Evolutionary conservation across 2,329 filamentous ascomycete species (phyloP).

Genomic region (Aspergillus uvarum): DNA sequence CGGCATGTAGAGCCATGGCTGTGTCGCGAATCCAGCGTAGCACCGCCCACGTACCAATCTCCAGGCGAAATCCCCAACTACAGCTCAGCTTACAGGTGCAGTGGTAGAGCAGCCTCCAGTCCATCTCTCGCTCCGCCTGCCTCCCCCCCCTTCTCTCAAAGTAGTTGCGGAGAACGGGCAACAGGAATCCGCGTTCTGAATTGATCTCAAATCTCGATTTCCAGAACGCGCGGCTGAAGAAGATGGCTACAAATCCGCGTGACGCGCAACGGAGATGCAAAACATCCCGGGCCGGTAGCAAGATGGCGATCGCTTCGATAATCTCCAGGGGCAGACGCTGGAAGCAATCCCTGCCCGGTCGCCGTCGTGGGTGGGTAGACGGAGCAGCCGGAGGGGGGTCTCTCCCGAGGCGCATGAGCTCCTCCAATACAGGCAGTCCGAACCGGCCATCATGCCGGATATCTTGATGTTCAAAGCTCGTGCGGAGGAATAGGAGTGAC

Average conservation of each 20-base stretch:
- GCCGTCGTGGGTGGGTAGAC: too few relatives aligned
- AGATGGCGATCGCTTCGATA: constrained; percentile 5
- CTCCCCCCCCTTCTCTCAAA: too few relatives aligned
- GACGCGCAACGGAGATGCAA: constrained; percentile 8
- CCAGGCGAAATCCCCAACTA: constrained; percentile 1
- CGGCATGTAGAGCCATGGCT: background rate
- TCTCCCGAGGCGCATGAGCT: constrained; percentile 4
- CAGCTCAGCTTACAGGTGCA: constrained; percentile 4
- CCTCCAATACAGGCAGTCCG: background rate
- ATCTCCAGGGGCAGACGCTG: constrained; percentile 11
- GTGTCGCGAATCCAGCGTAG: constrained; percentile 14
- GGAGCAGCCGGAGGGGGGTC: background rate
- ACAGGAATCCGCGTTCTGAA: constrained; percentile 10
- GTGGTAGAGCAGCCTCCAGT: constrained; percentile 15
- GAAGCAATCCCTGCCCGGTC: background rate
- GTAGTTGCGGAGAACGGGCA: background rate
- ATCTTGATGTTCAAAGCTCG: background rate
- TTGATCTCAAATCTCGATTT: constrained; percentile 9
- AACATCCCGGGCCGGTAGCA: constrained; percentile 6
- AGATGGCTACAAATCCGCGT: constrained; percentile 10
- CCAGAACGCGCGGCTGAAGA: constrained; percentile 13
- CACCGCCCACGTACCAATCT: constrained; percentile 5
- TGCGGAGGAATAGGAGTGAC: background rate
- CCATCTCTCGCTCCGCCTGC: background rate
- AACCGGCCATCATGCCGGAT: background rate